Base-by-base conservation (phyloP, 768 basidiomycete species). In the Kwoniella botswanensis region DNA sequence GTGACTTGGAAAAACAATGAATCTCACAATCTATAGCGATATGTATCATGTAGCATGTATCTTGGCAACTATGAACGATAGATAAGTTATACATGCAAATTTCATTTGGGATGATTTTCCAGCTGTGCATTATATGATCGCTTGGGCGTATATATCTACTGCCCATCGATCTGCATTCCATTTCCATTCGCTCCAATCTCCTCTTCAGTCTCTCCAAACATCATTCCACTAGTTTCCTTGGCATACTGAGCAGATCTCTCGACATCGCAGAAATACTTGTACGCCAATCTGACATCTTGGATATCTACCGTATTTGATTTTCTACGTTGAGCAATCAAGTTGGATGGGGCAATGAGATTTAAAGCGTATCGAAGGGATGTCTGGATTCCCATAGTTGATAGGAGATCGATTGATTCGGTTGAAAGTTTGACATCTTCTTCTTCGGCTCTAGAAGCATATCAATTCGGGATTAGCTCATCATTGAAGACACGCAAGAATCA, bases 311-410 rank as follows among this genome's bases (percentile, higher is more conserved):
- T 86, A 65, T 90, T 90, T 2, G 76, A 72, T 71, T 93, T 94
- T 41, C 96, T 88, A 78, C 93, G 91, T 71, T 88, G 87, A 6
- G 96, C 92, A 18, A 96, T 86, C 56, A 97, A 88, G 74, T 93
- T 90, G 0, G 92, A 93, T 59, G 93, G 94, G 1, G 95, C 94
- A 73, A 99, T 98, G 67, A 98, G 86, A 85, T 98, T 96, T 55
- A 98, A 88, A 0, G 93, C 92, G 80, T 97, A 98, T 67, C 96
- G 91, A 52, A 98, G 86, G 0, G 94, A 97, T 6, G 96, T 95
- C 73, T 93, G 89, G 71, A 86, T 84, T 1, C 93, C 94, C 89
- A 99, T 96, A 2, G 90, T 88, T 2, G 93, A 92, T 43, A 99
- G 86, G n/a, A 94, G 90, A 42, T 87, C 87, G 53, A 89, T 82